phyloP scores from a whole-genome alignment of 2,329 filamentous ascomycete genomes.

The Trichoderma oligosporum region DNA sequence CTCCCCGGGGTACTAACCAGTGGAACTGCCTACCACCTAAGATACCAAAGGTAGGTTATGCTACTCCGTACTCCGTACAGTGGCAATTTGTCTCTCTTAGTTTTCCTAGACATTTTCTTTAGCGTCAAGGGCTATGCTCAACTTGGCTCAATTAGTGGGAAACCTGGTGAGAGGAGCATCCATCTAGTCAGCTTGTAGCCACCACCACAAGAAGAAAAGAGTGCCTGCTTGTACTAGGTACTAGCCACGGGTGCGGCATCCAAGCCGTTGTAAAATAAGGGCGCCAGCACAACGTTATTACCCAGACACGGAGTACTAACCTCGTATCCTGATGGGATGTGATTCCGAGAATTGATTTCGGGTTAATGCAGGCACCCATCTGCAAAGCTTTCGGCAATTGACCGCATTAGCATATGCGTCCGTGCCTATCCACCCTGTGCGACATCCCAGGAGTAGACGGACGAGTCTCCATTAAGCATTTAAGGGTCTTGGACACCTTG shows the following conservation, averaged over 20 bases:
- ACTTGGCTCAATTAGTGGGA: neutral
- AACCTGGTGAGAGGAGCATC: neutral
- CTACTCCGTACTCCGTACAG: too few relatives aligned
- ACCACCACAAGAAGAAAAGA: neutral
- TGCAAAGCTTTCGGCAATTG: constrained; percentile 15
- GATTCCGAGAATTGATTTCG: constrained; percentile 1
- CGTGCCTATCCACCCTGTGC: constrained; percentile 3
- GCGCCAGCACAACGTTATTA: too few relatives aligned
- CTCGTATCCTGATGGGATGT: constrained; percentile 13
- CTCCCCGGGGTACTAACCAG: neutral
- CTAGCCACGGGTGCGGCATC: neutral
- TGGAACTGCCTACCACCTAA: too few relatives aligned
- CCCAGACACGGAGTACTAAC: too few relatives aligned
- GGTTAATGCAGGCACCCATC: constrained; percentile 16
- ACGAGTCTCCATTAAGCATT: neutral
- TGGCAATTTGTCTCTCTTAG: constrained; percentile 14
- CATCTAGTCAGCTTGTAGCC: neutral
- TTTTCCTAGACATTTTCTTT: constrained; percentile 8
- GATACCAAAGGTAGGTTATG: too few relatives aligned
- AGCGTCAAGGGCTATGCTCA: constrained; percentile 6
- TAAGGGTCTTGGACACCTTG: neutral
- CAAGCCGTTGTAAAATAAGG: neutral
- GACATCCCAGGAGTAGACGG: constrained; percentile 5
- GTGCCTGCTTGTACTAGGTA: neutral
- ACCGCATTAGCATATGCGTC: constrained; percentile 14